A percentile compares a stretch with the other conserved stretches of the same genome.
These are phyloP conservation scores for Candida sphagnicola DNA, from an alignment of 805 yeast species.

Conservation along the genomic window DNA sequence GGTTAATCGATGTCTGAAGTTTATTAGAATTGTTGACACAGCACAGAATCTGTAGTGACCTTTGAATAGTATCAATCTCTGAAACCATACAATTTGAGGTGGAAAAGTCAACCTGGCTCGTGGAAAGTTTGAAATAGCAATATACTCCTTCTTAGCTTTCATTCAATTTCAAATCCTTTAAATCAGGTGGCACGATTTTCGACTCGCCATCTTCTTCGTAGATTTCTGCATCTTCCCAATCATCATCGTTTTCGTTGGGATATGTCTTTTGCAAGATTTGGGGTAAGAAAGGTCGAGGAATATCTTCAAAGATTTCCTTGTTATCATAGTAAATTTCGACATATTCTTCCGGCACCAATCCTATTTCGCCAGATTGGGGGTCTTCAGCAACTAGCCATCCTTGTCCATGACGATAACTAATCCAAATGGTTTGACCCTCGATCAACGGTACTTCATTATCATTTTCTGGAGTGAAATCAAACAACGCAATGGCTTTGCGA, in stretches of 20 bases:
- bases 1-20: no score
- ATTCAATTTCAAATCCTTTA: background rate
- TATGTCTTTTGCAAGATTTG: slow-evolving; percentile 23
- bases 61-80: no score
- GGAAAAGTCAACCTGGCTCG: no score
- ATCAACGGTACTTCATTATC: slow-evolving; percentile 79
- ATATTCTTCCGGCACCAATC: slow-evolving; percentile 93
- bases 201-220: slow-evolving; percentile 5
- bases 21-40: no score
- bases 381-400: slow-evolving; percentile 97
- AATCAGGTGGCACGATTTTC: background rate
- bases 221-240: slow-evolving; percentile 15
- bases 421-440: slow-evolving; percentile 83
- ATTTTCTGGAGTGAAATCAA: slow-evolving; percentile 89
- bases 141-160: background rate
- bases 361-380: slow-evolving; percentile 72
- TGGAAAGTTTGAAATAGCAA: no score
- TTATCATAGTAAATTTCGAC: slow-evolving; percentile 50
- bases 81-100: no score
- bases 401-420: slow-evolving; percentile 90
- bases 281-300: slow-evolving; percentile 48
- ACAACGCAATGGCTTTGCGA: slow-evolving; percentile 75
- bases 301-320: slow-evolving; percentile 31
- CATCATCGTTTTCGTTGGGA: slow-evolving; percentile 10
- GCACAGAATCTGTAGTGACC: no score